These are phyloP conservation scores for Fusarium albidum DNA, from an alignment of 2,329 filamentous ascomycete genomes.

Conservation along the genomic window DNA sequence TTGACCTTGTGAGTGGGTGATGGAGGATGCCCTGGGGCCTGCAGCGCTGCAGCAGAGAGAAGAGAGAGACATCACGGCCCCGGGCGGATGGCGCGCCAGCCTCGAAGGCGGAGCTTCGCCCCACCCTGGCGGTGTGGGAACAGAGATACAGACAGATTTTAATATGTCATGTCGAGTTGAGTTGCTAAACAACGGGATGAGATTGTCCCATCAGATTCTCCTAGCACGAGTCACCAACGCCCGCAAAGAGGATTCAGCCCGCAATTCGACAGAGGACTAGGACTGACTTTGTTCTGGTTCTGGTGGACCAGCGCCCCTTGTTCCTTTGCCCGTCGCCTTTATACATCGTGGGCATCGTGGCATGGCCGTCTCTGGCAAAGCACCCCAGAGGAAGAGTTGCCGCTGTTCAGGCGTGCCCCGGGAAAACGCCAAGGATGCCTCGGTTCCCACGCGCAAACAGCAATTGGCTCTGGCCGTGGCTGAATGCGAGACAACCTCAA, in stretches of 20 bases:
- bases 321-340: constrained; percentile 19
- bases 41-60: constrained; percentile 7
- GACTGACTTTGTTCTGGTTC: too few species aligned
- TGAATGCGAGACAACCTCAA: constrained; percentile 7
- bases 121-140: constrained; percentile 39
- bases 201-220: constrained; percentile 41
- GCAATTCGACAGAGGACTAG: constrained; percentile 30
- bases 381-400: neutral
- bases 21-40: too few species aligned
- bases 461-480: constrained; percentile 7
- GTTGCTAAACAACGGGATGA: constrained; percentile 26
- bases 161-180: constrained; percentile 39
- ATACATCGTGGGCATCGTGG: constrained; percentile 18
- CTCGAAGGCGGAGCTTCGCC: constrained; percentile 25
- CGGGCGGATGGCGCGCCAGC: constrained; percentile 22
- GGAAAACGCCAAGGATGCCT: neutral
- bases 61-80: constrained; percentile 4
- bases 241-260: constrained; percentile 32
- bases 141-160: constrained; percentile 42
- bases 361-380: constrained; percentile 26
- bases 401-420: neutral
- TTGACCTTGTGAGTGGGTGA: neutral
- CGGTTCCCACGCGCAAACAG: constrained; percentile 14
- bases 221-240: constrained; percentile 31
- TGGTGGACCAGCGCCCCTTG: constrained; percentile 13